phyloP scores from a whole-genome alignment of 352 stramenopile genomes.

The Pythium aquatile region DNA sequence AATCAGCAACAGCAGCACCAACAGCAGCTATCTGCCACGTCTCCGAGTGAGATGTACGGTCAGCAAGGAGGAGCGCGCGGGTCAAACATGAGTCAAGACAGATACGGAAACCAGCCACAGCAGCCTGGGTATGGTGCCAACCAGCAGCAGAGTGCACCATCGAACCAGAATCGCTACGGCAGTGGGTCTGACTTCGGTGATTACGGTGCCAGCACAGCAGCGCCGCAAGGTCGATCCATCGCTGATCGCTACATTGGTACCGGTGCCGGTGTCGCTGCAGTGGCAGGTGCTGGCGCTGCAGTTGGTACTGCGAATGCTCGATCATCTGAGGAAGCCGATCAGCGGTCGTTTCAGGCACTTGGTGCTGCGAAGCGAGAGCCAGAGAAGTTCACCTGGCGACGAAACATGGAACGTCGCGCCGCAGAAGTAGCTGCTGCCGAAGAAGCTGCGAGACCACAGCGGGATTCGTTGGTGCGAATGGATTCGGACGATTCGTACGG shows the following conservation, averaged over 20 bases:
- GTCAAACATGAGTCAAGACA: not conserved
- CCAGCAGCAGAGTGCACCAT: not conserved
- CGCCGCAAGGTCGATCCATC: conserved; percentile 20
- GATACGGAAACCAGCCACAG: conserved; percentile 6
- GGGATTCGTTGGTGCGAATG: conserved; percentile 18
- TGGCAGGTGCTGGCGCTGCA: conserved; percentile 6
- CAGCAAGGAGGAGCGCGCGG: conserved; percentile 14
- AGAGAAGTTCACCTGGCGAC: conserved; percentile 24
- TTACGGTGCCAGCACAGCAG: conserved; percentile 1
- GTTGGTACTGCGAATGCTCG: conserved; percentile 10
- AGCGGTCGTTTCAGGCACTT: not conserved
- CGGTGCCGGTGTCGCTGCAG: conserved; percentile 7
- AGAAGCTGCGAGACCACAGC: conserved; percentile 10
- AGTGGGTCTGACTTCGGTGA: not conserved
- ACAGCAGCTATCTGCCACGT: conserved; percentile 1
- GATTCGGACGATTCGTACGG: conserved; percentile 26
- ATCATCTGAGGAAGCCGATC: conserved; percentile 13
- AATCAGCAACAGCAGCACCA: conserved; percentile 5
- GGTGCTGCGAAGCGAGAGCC: conserved; percentile 18
- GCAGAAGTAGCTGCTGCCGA: conserved; percentile 19
- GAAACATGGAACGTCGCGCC: conserved; percentile 27
- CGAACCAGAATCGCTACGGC: conserved; percentile 17
- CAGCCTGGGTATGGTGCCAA: conserved; percentile 3
- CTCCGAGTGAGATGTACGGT: conserved; percentile 13
- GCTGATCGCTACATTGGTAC: conserved; percentile 21